phyloP scores from a whole-genome alignment of 495 filamentous ascomycete species.

The Chaetomidium leptoderma region DNA sequence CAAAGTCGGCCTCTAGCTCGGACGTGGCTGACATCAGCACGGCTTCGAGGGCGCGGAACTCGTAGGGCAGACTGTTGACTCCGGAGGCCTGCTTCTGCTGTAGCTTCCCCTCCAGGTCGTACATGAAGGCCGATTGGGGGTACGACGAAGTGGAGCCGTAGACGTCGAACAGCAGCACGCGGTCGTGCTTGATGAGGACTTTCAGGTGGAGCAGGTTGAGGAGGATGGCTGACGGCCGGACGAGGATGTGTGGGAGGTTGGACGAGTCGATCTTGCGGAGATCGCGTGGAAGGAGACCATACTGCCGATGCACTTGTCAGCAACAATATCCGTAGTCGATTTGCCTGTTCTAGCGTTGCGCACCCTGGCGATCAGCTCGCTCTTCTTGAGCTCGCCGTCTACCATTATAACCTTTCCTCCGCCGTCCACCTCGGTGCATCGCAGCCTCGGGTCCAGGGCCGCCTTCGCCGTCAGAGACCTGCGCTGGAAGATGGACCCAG shows the following conservation, averaged over 20 bases:
- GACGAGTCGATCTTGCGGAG: conserved; percentile 98
- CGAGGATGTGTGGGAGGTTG: conserved; percentile 91
- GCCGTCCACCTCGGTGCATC: conserved; percentile 92
- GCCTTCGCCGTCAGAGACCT: conserved; percentile 65
- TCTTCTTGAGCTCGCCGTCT: conserved; percentile 95
- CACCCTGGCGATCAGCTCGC: conserved; percentile 93
- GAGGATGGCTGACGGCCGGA: conserved; percentile 89
- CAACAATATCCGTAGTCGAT: not conserved
- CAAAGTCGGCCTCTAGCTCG: conserved; percentile 88
- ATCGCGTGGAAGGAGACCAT: conserved; percentile 91
- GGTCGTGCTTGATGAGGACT: conserved; percentile 88
- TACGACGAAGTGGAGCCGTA: conserved; percentile 94
- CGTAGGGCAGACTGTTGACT: conserved; percentile 58
- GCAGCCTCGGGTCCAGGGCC: conserved; percentile 71
- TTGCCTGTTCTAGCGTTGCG: conserved; percentile 20
- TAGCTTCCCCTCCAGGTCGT: conserved; percentile 69
- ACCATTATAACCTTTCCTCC: conserved; percentile 92
- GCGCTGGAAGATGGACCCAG: conserved; percentile 54
- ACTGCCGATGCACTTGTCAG: conserved; percentile 48
- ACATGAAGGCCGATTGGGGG: conserved; percentile 93
- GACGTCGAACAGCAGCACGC: conserved; percentile 90
- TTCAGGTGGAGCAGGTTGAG: conserved; percentile 92
- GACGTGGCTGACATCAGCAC: conserved; percentile 79
- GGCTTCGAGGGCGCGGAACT: conserved; percentile 73
- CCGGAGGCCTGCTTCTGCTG: conserved; percentile 49